Conservation (phyloP, 1,284 basidiomycete species). For the Marasmius tenuissimus region DNA sequence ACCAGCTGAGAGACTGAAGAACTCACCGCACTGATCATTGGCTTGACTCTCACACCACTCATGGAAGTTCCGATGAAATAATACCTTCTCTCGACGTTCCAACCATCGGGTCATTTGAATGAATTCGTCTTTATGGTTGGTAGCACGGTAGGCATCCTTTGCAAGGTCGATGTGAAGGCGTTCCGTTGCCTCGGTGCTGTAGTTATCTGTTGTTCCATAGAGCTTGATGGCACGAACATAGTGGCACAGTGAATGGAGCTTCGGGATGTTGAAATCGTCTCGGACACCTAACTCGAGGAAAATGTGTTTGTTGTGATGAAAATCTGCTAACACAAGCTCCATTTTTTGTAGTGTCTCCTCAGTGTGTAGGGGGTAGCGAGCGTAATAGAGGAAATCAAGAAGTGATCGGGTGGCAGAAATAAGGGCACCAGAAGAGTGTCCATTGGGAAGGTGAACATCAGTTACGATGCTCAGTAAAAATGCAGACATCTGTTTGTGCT, state of each 20-base stretch:
- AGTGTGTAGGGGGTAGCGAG: slow-evolving; percentile 11
- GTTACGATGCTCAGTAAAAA: not conserved
- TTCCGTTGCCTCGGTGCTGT: not conserved
- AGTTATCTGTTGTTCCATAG: not conserved
- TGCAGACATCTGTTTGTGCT: not conserved
- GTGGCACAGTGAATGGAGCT: not conserved
- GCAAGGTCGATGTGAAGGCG: slow-evolving; percentile 1
- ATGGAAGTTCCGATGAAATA: not conserved
- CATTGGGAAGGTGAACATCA: not conserved
- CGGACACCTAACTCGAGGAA: not conserved
- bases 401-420: not conserved
- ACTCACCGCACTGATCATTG: no score
- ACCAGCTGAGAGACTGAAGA: not conserved
- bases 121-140: not conserved
- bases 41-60: no score
- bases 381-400: not conserved
- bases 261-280: not conserved
- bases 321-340: slow-evolving; percentile 5
- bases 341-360: slow-evolving; percentile 13
- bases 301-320: not conserved
- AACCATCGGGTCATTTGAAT: not conserved
- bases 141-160: not conserved
- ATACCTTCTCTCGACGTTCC: not conserved
- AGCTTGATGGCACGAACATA: not conserved
- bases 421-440: not conserved